Evolutionary conservation across 2,329 filamentous ascomycete species (phyloP), one percentile per base, ranked within the genome.

Genomic region (Alternaria atra): DNA sequence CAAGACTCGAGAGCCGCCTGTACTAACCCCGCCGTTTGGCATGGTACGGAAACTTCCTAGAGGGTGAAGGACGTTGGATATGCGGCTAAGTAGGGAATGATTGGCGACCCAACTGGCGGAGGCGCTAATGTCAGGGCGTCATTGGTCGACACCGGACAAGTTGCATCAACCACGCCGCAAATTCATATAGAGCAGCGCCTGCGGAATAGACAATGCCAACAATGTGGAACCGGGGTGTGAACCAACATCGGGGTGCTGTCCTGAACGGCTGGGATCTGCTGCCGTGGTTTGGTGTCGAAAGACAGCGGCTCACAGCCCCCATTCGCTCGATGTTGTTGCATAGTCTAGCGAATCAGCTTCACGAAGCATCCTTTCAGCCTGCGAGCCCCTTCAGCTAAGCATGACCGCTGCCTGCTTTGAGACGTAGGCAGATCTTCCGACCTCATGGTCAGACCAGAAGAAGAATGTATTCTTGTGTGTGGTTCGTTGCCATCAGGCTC

Each of bases 131-230:
- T 42, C n/a, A 13, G 34, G 6, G n/a, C 23, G 15, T 62, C 7
- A 69, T 67, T 67, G 62, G 66, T 23, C 37, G 54, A 60, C n/a
- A 43, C 32, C 27, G 29, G 44, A 60, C 63, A 56, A 37, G 52
- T 27, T 58, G 56, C 58, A 52, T 58, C 55, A 40, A 58, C 66
- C 57, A 40, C 60, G 66, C 66, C 64, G 57, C 64, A 67, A 53
- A 53, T 53, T 57, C 62, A 67, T 67, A 54, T 64, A 60, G 46
- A 46, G 56, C 48, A 66, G 62, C 64, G 62, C 60, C 60, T 66
- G 63, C 59, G 56, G 52, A 48, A 43, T 46, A 39, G 52, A 47
- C 46, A 52, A 34, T 46, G 50, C 64, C 60, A 61, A 53, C 55
- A 55, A 57, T 56, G 54, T 17, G 52, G 51, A 52, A 51, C 50